Base-by-base conservation (phyloP, 345 rosid species). In the Syzygium grande region DNA sequence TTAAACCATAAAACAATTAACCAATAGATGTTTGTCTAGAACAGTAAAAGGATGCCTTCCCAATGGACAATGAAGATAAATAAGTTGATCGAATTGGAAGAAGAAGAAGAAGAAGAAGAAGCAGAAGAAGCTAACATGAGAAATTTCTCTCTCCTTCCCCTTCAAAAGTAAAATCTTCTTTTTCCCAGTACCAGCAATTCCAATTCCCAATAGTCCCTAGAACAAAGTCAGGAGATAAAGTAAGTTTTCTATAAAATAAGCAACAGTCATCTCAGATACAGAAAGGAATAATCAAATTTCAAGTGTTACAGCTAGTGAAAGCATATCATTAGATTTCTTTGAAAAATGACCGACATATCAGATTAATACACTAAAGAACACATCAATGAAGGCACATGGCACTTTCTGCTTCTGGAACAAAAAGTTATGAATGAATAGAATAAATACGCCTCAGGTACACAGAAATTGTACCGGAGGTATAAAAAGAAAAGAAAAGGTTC, bases 71-170 rank as follows among this genome's bases (percentile, higher is more conserved):
- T 17, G 52, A 59, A 29, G 88, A 78, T 55, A 61, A 91, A 87
- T 73, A 38, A 73, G 27, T 43, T 38, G 49, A 73, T 73, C 49
- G 2, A 73, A 49, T 73, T 10, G 49, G 43, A 19, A 73, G 27
- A 21, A 68, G 11, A 68, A 38, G 87, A 83, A 55, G 61, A 90
- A 86, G 46, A 29, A 85, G 25, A 86, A 86, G 77, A n/a, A n/a
- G n/a, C 89, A 85, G 51, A 73, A 19, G 85, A 79, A 43, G 85
- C 96, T 93, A 91, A 94, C 96, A 56, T 87, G 58, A 83, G 92
- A 90, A 86, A 92, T 91, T 86, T 94, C 94, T 90, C 88, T 92
- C 89, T 93, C 96, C 90, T 94, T 94, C 88, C 96, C 96, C 90
- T 93, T 93, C 87, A 91, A 85, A 90, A 95, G 95, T 84, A 94